These are phyloP conservation scores for Nematocida parisii DNA, from an alignment of 371 early-diverging fungal species.

Conservation along the genomic window DNA sequence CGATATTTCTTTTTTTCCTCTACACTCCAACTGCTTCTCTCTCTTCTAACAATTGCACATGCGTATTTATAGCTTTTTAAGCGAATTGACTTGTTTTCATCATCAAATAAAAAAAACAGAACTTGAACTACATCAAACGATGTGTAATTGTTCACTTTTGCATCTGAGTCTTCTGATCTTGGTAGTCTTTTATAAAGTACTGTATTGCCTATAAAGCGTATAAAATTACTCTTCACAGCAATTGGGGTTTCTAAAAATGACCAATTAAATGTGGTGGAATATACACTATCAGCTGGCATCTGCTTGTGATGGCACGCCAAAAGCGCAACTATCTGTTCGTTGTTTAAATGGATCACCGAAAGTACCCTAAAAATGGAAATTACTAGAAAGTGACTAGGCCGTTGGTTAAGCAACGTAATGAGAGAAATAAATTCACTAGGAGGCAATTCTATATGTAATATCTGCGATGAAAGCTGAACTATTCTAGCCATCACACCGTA, in stretches of 20 bases:
- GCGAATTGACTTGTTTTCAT: conserved; percentile 10
- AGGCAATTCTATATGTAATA: neutral
- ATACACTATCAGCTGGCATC: neutral
- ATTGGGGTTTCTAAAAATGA: conserved; percentile 28
- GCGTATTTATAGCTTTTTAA: conserved; percentile 24
- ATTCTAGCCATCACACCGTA: neutral
- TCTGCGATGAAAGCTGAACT: neutral
- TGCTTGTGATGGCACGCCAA: conserved; percentile 8
- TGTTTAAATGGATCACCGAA: neutral
- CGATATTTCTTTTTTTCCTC: conserved; percentile 15
- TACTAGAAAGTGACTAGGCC: neutral
- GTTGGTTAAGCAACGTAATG: conserved; percentile 24
- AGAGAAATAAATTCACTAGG: conserved; percentile 30
- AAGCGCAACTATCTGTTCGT: neutral
- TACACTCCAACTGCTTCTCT: neutral
- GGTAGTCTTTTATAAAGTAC: neutral
- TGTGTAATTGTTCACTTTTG: neutral
- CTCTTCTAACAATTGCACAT: neutral
- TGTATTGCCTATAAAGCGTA: conserved; percentile 5
- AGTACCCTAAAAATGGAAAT: conserved; percentile 20
- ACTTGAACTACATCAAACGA: conserved; percentile 7
- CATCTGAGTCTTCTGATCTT: neutral
- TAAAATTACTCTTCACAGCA: conserved; percentile 1
- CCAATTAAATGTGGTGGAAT: conserved; percentile 22
- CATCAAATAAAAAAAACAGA: conserved; percentile 29